Percentiles rank a stretch among this genome's conserved stretches.
Evolutionary conservation across 164 flowering plant genomes (phyloP).

Genomic region (Euptelea pleiosperma): DNA sequence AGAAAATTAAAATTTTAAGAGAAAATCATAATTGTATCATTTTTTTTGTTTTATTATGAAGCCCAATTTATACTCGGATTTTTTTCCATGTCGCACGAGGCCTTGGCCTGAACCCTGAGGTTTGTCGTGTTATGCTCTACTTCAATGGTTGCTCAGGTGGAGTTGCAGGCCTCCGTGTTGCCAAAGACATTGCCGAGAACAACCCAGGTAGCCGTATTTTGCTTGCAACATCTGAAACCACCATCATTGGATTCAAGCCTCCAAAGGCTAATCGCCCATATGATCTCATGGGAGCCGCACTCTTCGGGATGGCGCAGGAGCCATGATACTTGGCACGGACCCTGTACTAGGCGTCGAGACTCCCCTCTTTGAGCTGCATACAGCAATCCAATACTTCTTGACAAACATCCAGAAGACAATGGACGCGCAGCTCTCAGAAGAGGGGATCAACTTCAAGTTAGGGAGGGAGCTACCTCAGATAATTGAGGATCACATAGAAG

Average conservation of each 20-base stretch:
- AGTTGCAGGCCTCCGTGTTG: conserved; percentile 88
- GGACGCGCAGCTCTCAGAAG: conserved; percentile 79
- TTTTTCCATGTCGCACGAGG: too few relatives aligned
- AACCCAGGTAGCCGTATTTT: conserved; percentile 84
- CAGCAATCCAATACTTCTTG: conserved; percentile 70
- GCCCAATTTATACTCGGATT: conserved; percentile 80
- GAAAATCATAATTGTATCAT: too few relatives aligned
- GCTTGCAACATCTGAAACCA: conserved; percentile 83
- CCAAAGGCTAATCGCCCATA: conserved; percentile 73
- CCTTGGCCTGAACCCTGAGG: conserved; percentile 73
- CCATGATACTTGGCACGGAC: conserved; percentile 75
- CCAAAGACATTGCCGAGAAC: conserved; percentile 93
- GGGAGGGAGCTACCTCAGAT: conserved; percentile 83
- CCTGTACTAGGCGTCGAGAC: conserved; percentile 42
- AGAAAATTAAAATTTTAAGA: too few relatives aligned
- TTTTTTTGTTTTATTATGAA: too few relatives aligned
- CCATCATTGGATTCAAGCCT: conserved; percentile 90
- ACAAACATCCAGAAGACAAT: conserved; percentile 78
- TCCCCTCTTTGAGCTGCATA: conserved; percentile 78
- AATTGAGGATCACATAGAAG: conserved; percentile 77
- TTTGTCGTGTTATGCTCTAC: conserved; percentile 68
- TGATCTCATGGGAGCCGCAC: conserved; percentile 84
- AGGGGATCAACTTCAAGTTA: conserved; percentile 81
- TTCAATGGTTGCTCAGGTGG: conserved; percentile 96
- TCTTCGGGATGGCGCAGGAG: conserved; percentile 98